Evolutionary conservation across 306 rosid species (phyloP).

Genomic region (Lotus japonicus): DNA sequence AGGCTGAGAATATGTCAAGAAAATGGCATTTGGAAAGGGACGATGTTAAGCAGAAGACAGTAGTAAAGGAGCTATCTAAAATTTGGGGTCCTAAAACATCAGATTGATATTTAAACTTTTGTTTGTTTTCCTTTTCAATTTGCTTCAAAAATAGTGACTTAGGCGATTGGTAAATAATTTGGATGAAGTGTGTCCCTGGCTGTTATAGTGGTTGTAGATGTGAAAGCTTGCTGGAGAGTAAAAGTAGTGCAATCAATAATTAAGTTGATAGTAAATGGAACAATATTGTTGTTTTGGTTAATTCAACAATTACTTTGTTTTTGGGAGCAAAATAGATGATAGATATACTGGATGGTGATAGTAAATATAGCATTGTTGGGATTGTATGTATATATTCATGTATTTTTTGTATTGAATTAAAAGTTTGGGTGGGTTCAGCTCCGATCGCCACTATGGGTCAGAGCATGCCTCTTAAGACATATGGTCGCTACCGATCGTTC

Average conservation of each 20-base stretch:
- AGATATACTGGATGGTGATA: no score
- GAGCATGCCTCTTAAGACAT: no score
- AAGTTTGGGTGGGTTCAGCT: no score
- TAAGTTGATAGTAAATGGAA: neutral
- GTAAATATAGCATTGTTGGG: no score
- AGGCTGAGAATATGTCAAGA: slow-evolving; percentile 63
- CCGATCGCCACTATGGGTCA: no score
- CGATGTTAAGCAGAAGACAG: slow-evolving; percentile 61
- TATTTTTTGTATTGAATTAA: no score
- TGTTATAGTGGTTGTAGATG: neutral
- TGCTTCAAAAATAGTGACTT: neutral
- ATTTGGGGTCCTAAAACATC: slow-evolving; percentile 45
- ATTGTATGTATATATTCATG: no score
- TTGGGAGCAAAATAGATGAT: no score
- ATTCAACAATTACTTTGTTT: no score
- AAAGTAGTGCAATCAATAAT: neutral
- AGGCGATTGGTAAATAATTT: neutral
- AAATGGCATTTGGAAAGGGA: slow-evolving; percentile 65
- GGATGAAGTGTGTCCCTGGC: neutral
- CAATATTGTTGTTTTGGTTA: no score
- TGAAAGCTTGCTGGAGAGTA: neutral
- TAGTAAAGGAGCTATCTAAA: slow-evolving; percentile 58
- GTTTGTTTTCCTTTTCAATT: neutral
- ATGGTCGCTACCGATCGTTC: no score
- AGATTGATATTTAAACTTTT: slow-evolving; percentile 21